Evolutionary conservation across 2,329 filamentous ascomycete genomes (phyloP), one percentile per base, ranked within the genome.

Genomic region (Phialophora tarda): DNA sequence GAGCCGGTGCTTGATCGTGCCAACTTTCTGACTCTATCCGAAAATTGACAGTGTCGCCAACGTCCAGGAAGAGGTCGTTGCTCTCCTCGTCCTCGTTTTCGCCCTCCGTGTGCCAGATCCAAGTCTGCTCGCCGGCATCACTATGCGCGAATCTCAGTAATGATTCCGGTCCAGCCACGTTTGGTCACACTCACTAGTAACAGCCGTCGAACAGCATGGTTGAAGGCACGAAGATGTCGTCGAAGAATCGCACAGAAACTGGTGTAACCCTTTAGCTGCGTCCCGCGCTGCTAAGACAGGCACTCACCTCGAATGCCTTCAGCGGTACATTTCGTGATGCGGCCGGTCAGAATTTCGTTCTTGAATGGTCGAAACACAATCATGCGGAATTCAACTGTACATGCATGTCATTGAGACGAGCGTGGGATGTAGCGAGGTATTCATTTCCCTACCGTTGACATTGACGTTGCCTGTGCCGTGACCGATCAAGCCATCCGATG

Each of bases 311-410:
- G 87, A 74, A 96, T 92, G 44, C 91, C 93, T 1, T 88, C 82
- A 7, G 88, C 84, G 0, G 86, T 89, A 41, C 89, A 89, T 71
- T 88, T 89, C 70, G 89, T 89, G 78, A 99, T 97, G 71, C 88
- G 89, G 17, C 91, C 95, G 53, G 91, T 84, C 74, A 99, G 85
- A 66, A 97, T 92, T 77, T 99, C 95, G 56, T 92, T 92, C 76
- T 96, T 96, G 82, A 97, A 98, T 0, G 95, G 95, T 26, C 95
- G 89, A 78, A 98, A 99, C 32, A 99, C 93, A 21, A 97, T 85
- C 75, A 99, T 84, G 24, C 93, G 91, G 75, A 98, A 99, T 77
- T 96, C 93, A 58, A 96, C 94, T 95, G 70, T 17, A 21, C 12
- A 51, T 48, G 34, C 53, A 28, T 54, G 44, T 10, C 62, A 60